Conservation (phyloP, 805 yeast genomes). For the Hanseniaspora mollemarum region DNA sequence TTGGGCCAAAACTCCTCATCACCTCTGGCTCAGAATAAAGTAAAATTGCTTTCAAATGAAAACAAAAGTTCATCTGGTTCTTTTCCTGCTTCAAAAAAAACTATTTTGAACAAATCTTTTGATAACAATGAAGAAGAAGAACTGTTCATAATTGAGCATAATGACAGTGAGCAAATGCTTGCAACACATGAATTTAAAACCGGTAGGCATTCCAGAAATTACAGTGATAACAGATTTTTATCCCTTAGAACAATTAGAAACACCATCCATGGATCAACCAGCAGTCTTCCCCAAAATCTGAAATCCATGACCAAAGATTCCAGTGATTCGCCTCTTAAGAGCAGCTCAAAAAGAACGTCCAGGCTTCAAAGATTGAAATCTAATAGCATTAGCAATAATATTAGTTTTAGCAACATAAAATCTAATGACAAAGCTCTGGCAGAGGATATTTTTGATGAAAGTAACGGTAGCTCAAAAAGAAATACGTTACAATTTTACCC, state of each 20-base stretch:
- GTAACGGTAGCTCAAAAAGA: background rate
- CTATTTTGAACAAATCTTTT: background rate
- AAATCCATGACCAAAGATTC: background rate
- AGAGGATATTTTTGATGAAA: background rate
- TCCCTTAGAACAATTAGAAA: constrained; percentile 10
- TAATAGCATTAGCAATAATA: background rate
- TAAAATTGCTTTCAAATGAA: background rate
- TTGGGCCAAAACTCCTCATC: background rate
- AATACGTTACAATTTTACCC: background rate
- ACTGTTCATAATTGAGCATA: background rate
- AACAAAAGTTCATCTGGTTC: background rate
- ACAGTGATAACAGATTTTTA: background rate
- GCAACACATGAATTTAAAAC: constrained; percentile 9
- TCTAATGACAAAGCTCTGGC: background rate
- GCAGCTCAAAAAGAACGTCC: constrained; percentile 1
- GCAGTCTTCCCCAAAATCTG: background rate
- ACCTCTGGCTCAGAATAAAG: background rate
- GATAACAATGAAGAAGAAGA: background rate
- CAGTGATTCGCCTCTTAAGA: background rate
- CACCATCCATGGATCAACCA: constrained; percentile 6
- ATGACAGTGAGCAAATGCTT: constrained; percentile 5
- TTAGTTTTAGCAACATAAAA: background rate
- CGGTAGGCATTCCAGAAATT: constrained; percentile 2
- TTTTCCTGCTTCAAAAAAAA: background rate
- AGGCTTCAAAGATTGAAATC: background rate